Conservation (phyloP, 2,329 filamentous ascomycete genomes). For the Colletotrichum sublineola region DNA sequence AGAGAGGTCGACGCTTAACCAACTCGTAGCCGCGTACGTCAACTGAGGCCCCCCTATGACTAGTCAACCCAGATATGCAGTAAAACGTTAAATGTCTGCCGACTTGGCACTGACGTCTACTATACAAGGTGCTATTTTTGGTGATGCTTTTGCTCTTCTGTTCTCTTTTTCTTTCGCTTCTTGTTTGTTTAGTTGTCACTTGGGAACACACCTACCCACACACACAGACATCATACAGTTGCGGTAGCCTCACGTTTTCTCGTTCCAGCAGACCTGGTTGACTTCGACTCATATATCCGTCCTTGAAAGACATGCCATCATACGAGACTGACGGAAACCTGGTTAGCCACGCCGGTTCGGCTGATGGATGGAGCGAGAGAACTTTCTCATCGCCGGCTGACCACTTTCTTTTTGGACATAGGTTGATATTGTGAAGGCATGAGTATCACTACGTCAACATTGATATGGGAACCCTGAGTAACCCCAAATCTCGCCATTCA, state of each 20-base stretch:
- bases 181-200: constrained; percentile 10
- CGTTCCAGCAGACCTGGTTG: constrained; percentile 33
- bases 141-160: not conserved
- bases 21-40: not conserved
- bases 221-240: constrained; percentile 12
- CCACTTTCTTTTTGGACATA: too few relatives aligned
- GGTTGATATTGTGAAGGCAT: too few relatives aligned
- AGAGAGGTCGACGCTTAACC: constrained; percentile 35
- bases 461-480: too few relatives aligned
- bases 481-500: too few relatives aligned
- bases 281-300: constrained; percentile 28
- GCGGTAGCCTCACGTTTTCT: constrained; percentile 18
- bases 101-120: not conserved
- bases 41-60: not conserved
- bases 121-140: not conserved
- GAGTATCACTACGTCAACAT: too few relatives aligned
- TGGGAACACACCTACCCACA: not conserved
- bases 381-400: too few relatives aligned
- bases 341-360: too few relatives aligned
- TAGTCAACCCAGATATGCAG: not conserved
- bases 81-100: not conserved
- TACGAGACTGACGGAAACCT: constrained; percentile 4
- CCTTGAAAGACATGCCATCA: constrained; percentile 25
- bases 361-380: too few relatives aligned
- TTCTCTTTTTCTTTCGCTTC: not conserved